A percentile compares a stretch with the other conserved stretches of the same genome.
Conservation (phyloP, 73 alveolate species). For the Paramecium octaurelia region DNA sequence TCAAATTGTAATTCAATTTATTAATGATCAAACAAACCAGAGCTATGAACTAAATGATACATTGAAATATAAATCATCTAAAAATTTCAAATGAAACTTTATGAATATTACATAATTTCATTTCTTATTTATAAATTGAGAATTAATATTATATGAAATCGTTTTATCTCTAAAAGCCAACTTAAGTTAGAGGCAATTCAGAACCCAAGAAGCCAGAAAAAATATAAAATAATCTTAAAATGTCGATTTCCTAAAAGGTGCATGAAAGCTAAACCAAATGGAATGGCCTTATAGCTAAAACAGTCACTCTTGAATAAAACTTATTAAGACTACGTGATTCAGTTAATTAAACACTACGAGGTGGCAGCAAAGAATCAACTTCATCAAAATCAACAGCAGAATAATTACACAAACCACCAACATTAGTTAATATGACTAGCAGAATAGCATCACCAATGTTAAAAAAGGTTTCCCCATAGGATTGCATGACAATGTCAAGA, state of each 20-base stretch:
- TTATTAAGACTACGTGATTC: conserved; percentile 23
- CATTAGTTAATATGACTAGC: conserved; percentile 41
- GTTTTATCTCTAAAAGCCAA: neutral
- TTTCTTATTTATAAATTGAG: neutral
- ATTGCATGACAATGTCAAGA: conserved; percentile 28
- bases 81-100: neutral
- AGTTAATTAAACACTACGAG: neutral
- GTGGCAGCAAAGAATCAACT: conserved; percentile 33
- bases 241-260: neutral
- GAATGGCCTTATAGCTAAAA: conserved; percentile 26
- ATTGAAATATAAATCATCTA: neutral
- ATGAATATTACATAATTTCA: no score
- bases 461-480: neutral
- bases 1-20: no score
- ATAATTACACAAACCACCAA: neutral
- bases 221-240: neutral
- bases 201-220: neutral
- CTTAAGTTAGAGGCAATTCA: neutral
- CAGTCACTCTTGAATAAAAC: conserved; percentile 22
- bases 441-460: conserved; percentile 32
- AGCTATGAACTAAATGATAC: neutral
- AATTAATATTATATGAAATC: neutral
- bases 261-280: neutral
- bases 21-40: no score
- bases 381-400: conserved; percentile 8